These are phyloP conservation scores for Macrophomina tecta DNA, from an alignment of 2,329 filamentous ascomycete genomes.

Conservation along the genomic window DNA sequence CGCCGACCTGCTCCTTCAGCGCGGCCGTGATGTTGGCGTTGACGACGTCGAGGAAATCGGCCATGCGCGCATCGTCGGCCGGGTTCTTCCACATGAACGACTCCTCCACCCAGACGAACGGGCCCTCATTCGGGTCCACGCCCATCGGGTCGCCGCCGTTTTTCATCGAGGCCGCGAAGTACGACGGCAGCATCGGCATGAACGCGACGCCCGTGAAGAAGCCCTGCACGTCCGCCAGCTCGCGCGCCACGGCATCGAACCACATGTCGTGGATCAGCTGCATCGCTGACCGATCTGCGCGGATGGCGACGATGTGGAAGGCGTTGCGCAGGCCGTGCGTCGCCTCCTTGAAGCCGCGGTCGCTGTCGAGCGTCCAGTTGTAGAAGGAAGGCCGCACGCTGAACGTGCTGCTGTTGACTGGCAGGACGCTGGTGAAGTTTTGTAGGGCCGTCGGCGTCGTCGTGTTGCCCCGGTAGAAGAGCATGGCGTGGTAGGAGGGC, in stretches of 20 bases:
- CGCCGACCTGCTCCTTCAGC: slow-evolving; percentile 3
- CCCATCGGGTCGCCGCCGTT: slow-evolving; percentile 34
- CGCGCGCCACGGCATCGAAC: slow-evolving; percentile 27
- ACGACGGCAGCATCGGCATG: slow-evolving; percentile 23
- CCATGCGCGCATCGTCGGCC: slow-evolving; percentile 11
- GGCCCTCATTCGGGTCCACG: not conserved
- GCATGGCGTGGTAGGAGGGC: slow-evolving; percentile 31
- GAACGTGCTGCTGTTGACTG: slow-evolving; percentile 30
- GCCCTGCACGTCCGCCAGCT: slow-evolving; percentile 28
- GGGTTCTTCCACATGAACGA: slow-evolving; percentile 27
- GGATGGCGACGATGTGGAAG: slow-evolving; percentile 32
- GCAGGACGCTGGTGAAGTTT: slow-evolving; percentile 28
- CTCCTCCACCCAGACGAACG: slow-evolving; percentile 31
- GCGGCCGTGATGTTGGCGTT: not conserved
- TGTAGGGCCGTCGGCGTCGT: slow-evolving; percentile 30
- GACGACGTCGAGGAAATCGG: not conserved
- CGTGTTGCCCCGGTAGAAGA: slow-evolving; percentile 33
- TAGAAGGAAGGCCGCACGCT: slow-evolving; percentile 25
- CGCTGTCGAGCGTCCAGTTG: slow-evolving; percentile 30
- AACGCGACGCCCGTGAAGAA: slow-evolving; percentile 34
- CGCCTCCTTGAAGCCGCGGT: slow-evolving; percentile 14
- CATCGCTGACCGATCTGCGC: slow-evolving; percentile 29
- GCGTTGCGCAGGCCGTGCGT: slow-evolving; percentile 32
- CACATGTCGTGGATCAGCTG: slow-evolving; percentile 34
- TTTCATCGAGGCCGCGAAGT: not conserved